Evolutionary conservation across 176 grass and related monocot species (phyloP).

Genomic region (Puya raimondii): DNA sequence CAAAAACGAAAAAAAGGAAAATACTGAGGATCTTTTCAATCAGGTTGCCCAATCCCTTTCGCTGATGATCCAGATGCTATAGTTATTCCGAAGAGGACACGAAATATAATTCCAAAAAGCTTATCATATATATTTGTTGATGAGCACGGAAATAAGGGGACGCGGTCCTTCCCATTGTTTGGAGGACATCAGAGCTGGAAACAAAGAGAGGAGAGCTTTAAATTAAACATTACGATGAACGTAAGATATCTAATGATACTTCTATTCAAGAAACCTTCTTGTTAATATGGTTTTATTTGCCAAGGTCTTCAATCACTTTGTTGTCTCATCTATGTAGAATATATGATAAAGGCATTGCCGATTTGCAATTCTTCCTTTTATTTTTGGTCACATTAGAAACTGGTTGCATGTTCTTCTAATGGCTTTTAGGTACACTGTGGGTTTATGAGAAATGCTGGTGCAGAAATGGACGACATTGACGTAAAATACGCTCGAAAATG

Average conservation of each 20-base stretch:
- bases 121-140: slow-evolving; percentile 53
- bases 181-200: slow-evolving; percentile 74
- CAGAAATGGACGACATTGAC: slow-evolving; percentile 67
- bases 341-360: no score
- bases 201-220: slow-evolving; percentile 73
- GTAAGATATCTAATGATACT: slow-evolving; percentile 17
- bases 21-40: not conserved
- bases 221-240: slow-evolving; percentile 80
- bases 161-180: slow-evolving; percentile 47
- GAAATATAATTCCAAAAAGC: slow-evolving; percentile 48
- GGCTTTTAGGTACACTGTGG: slow-evolving; percentile 83
- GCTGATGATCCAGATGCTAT: slow-evolving; percentile 52
- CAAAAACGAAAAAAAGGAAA: no score
- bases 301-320: no score
- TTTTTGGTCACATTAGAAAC: not conserved
- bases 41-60: slow-evolving; percentile 69
- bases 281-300: no score
- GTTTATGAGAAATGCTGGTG: slow-evolving; percentile 75
- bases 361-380: not conserved
- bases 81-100: slow-evolving; percentile 62
- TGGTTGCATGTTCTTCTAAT: slow-evolving; percentile 4
- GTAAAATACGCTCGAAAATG: slow-evolving; percentile 73
- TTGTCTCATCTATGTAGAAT: no score
- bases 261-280: not conserved
- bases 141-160: slow-evolving; percentile 35